Evolutionary conservation across 306 rosid species (phyloP).

Genomic region (Myrica gale): DNA sequence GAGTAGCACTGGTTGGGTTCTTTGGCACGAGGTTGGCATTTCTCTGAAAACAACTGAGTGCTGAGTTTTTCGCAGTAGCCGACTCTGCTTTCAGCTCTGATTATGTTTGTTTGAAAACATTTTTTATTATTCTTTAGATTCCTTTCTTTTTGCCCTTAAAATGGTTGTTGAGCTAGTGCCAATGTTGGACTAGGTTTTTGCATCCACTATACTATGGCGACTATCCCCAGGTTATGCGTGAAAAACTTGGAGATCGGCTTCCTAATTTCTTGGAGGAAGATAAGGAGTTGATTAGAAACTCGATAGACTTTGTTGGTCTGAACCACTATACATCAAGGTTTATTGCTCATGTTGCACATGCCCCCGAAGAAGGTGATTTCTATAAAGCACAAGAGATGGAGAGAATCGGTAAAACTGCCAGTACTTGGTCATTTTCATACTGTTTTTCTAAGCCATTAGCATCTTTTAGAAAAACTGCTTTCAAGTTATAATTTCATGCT

Average conservation of each 20-base stretch:
- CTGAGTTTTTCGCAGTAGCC: neutral
- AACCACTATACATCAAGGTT: constrained; percentile 90
- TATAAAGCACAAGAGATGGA: constrained; percentile 53
- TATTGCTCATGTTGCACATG: constrained; percentile 53
- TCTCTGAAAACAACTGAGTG: neutral
- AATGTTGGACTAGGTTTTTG: constrained; percentile 55
- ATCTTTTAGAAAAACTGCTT: constrained; percentile 4
- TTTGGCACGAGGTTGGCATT: constrained; percentile 1
- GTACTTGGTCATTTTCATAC: neutral
- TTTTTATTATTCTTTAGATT: neutral
- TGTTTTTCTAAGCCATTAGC: constrained; percentile 9
- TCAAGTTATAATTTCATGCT: constrained; percentile 27
- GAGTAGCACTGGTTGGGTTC: constrained; percentile 1
- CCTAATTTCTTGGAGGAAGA: constrained; percentile 82
- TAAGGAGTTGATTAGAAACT: constrained; percentile 54
- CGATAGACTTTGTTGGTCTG: constrained; percentile 75
- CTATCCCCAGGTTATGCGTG: constrained; percentile 77
- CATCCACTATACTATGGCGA: constrained; percentile 75
- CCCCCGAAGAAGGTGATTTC: constrained; percentile 38
- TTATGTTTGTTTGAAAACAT: neutral
- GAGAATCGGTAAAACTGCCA: constrained; percentile 55
- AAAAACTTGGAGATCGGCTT: constrained; percentile 72
- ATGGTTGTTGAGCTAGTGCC: neutral
- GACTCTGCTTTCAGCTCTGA: constrained; percentile 5
- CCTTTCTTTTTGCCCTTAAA: neutral